A percentile compares a stretch with the other conserved stretches of the same genome.
These are phyloP conservation scores for Lentinula edodes DNA, from an alignment of 768 basidiomycete genomes.

Conservation along the genomic window DNA sequence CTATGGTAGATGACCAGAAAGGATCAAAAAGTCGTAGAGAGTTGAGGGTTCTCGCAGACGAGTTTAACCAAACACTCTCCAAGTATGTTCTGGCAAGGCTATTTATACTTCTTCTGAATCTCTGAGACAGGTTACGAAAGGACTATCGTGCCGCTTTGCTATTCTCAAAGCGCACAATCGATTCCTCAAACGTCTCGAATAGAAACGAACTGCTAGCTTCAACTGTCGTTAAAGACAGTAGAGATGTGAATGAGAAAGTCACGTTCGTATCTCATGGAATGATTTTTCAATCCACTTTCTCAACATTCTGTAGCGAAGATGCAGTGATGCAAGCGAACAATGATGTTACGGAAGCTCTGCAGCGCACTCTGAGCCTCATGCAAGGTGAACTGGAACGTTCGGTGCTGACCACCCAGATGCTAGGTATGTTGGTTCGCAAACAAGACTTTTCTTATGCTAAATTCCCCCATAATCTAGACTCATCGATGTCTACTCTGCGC, in stretches of 20 bases:
- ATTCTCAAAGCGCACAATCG: conserved; percentile 68
- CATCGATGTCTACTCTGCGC: conserved; percentile 71
- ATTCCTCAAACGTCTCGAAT: conserved; percentile 49
- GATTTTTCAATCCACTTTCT: neutral
- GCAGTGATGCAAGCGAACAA: conserved; percentile 83
- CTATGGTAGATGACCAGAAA: conserved; percentile 68
- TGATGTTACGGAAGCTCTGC: conserved; percentile 83
- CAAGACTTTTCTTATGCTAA: neutral
- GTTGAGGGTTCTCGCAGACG: conserved; percentile 44
- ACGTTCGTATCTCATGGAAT: conserved; percentile 35
- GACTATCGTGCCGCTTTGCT: conserved; percentile 67
- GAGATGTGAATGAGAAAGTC: conserved; percentile 47
- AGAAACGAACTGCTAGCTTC: conserved; percentile 67
- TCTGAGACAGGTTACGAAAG: conserved; percentile 42
- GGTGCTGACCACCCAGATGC: conserved; percentile 78
- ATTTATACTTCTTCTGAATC: neutral
- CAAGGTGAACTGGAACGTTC: conserved; percentile 89
- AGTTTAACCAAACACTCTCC: conserved; percentile 39
- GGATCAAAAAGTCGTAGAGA: conserved; percentile 46
- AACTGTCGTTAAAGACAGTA: conserved; percentile 36
- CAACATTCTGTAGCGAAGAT: conserved; percentile 53
- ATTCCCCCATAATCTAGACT: conserved; percentile 37
- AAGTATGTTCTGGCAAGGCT: conserved; percentile 31
- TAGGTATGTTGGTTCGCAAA: conserved; percentile 44
- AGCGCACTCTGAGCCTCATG: conserved; percentile 82